A percentile compares a stretch with the other conserved stretches of the same genome.
Conservation (phyloP, 2,329 filamentous ascomycete genomes). For the Nannizziopsis arthrosporioides region DNA sequence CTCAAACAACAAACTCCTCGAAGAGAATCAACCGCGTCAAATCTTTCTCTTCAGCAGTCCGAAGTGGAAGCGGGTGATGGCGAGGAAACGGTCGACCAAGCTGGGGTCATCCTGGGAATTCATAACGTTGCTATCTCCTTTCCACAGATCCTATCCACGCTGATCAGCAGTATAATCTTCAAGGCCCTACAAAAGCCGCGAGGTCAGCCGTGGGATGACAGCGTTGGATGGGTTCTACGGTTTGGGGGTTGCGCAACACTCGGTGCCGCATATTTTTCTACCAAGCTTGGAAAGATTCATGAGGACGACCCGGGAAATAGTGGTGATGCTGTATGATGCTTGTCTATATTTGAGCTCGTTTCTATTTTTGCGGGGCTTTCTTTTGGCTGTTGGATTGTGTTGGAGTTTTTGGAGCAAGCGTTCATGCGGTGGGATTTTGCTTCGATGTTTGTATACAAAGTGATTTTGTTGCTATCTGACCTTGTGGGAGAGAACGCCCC, state of each 20-base stretch:
- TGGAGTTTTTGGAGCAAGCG: no score
- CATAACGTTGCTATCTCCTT: slow-evolving; percentile 92
- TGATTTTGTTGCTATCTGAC: no score
- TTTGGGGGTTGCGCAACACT: slow-evolving; percentile 72
- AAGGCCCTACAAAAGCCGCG: slow-evolving; percentile 75
- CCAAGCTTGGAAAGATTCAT: slow-evolving; percentile 52
- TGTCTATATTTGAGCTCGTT: neutral
- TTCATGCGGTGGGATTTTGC: no score
- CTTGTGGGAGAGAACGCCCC: no score
- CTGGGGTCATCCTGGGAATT: slow-evolving; percentile 82
- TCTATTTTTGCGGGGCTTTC: no score
- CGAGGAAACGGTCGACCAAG: slow-evolving; percentile 58
- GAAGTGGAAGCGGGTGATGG: no score
- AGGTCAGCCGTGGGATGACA: slow-evolving; percentile 71
- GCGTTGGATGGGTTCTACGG: slow-evolving; percentile 74
- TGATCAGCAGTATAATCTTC: slow-evolving; percentile 76
- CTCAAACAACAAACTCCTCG: slow-evolving; percentile 27
- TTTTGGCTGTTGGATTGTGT: no score
- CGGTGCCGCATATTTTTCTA: slow-evolving; percentile 61
- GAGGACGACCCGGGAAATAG: neutral
- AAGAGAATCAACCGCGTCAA: neutral
- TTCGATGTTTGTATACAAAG: no score
- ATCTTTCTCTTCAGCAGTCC: neutral
- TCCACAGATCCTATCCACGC: slow-evolving; percentile 80
- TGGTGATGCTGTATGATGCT: slow-evolving; percentile 9